Evolutionary conservation across 1,284 basidiomycete species (phyloP).

Genomic region (Ustilago shanxiensis): DNA sequence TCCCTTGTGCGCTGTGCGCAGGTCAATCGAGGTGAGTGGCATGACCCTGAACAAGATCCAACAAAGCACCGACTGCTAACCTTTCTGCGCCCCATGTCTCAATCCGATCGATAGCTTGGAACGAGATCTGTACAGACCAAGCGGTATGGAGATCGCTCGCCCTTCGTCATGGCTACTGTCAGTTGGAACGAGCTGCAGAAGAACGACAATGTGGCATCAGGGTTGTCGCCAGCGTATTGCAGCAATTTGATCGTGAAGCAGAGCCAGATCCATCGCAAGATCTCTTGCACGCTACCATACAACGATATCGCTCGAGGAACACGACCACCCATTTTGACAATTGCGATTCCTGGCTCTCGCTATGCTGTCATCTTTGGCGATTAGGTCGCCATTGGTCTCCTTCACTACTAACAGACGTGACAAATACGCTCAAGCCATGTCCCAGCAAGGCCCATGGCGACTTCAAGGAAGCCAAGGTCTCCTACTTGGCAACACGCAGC

Average conservation of each 20-base stretch:
- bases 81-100: background rate
- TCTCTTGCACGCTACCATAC: slow-evolving; percentile 22
- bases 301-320: slow-evolving; percentile 34
- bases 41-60: background rate
- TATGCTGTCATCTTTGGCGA: slow-evolving; percentile 44
- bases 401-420: background rate
- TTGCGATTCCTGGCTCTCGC: slow-evolving; percentile 26
- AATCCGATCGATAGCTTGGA: slow-evolving; percentile 15
- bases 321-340: slow-evolving; percentile 33
- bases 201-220: slow-evolving; percentile 13
- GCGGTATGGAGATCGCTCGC: slow-evolving; percentile 29
- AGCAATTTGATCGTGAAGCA: background rate
- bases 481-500: background rate
- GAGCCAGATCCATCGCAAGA: slow-evolving; percentile 11
- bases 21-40: slow-evolving; percentile 30
- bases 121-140: slow-evolving; percentile 22
- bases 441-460: background rate
- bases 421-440: background rate
- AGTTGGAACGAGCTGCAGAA: slow-evolving; percentile 15
- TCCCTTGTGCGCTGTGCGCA: slow-evolving; percentile 21
- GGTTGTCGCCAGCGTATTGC: slow-evolving; percentile 30
- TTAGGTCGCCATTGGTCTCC: slow-evolving; percentile 40
- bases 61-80: too few species aligned
- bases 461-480: background rate
- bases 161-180: slow-evolving; percentile 28